These are phyloP conservation scores for Xylaria digitata DNA, from an alignment of 2,329 filamentous ascomycete genomes.

Conservation along the genomic window DNA sequence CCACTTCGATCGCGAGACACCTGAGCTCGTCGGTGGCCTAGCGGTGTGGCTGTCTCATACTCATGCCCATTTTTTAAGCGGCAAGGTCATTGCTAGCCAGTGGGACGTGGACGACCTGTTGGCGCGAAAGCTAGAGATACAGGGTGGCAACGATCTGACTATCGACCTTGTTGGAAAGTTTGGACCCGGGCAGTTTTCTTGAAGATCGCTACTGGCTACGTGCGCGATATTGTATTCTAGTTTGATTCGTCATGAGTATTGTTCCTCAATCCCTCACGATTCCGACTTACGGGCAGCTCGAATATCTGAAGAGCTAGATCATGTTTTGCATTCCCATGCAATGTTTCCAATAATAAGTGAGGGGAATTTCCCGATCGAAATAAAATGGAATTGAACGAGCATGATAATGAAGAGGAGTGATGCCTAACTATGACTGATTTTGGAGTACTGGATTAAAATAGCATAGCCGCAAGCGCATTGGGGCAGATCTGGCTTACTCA, in stretches of 20 bases:
- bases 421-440: too few species aligned
- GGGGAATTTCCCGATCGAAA: too few species aligned
- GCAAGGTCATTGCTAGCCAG: constrained; percentile 50
- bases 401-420: too few species aligned
- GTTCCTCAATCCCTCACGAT: too few species aligned
- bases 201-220: background rate
- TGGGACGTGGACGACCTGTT: constrained; percentile 55
- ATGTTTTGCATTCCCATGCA: too few species aligned
- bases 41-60: constrained; percentile 51
- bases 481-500: background rate
- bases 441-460: too few species aligned
- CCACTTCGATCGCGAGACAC: constrained; percentile 58
- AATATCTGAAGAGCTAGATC: too few species aligned
- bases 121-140: constrained; percentile 44
- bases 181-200: constrained; percentile 11
- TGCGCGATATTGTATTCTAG: background rate
- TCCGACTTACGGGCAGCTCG: too few species aligned
- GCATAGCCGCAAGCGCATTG: constrained; percentile 30
- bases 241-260: too few species aligned
- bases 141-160: constrained; percentile 12
- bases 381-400: too few species aligned
- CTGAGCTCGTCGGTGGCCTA: constrained; percentile 52
- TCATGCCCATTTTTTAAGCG: constrained; percentile 50
- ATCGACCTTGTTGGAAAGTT: constrained; percentile 25
- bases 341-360: too few species aligned